Evolutionary conservation across 768 basidiomycete genomes (phyloP).

Genomic region (Amanita muscaria): DNA sequence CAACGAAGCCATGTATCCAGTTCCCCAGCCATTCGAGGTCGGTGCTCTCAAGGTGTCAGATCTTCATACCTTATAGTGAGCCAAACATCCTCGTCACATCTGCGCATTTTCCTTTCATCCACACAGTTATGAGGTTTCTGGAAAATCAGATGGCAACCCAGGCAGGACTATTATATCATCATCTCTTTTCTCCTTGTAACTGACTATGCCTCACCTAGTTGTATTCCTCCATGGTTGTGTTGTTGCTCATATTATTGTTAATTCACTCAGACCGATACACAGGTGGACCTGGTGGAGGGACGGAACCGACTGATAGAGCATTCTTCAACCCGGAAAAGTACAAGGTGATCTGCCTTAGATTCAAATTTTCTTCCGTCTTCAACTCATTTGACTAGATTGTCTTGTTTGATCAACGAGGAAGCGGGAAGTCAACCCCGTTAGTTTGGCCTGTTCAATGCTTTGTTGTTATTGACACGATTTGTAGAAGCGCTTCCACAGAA

Average conservation of each 20-base stretch:
- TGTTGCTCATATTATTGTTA: neutral
- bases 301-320: conserved; percentile 52
- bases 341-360: too few relatives aligned
- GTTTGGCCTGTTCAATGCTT: neutral
- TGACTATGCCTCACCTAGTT: conserved; percentile 42
- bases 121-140: conserved; percentile 73
- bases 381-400: conserved; percentile 58
- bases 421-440: conserved; percentile 80
- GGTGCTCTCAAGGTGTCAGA: conserved; percentile 65
- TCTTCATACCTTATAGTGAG: conserved; percentile 68
- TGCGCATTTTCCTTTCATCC: neutral
- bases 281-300: conserved; percentile 82
- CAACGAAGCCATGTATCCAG: conserved; percentile 76
- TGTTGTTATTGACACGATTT: too few relatives aligned
- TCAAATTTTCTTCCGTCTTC: neutral
- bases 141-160: conserved; percentile 71
- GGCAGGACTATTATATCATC: conserved; percentile 47
- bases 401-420: conserved; percentile 84
- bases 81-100: neutral
- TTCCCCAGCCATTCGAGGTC: conserved; percentile 53
- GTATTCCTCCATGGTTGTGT: conserved; percentile 68
- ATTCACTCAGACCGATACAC: conserved; percentile 5
- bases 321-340: conserved; percentile 86
- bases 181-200: neutral
- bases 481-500: conserved; percentile 61